phyloP scores from a whole-genome alignment of 2,329 filamentous ascomycete species.

The Xylariales sp. region DNA sequence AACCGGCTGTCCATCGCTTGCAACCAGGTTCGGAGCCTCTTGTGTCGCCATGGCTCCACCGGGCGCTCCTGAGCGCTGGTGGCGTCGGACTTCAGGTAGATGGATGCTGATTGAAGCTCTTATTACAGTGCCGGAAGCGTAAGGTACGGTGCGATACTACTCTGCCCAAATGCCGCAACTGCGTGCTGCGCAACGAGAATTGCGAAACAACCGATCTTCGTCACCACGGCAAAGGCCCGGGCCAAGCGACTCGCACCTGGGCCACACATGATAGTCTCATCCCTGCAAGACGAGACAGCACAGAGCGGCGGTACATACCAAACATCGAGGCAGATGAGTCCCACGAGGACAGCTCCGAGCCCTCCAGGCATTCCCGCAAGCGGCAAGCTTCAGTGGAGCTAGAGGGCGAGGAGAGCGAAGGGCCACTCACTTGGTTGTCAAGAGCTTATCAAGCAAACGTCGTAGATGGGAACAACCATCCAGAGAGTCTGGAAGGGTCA shows the following conservation, averaged over 20 bases:
- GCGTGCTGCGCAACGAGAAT: slow-evolving; percentile 16
- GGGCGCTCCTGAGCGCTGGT: too few relatives aligned
- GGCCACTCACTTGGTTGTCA: slow-evolving; percentile 6
- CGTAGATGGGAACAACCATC: background rate
- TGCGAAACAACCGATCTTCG: slow-evolving; percentile 22
- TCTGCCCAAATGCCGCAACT: slow-evolving; percentile 21
- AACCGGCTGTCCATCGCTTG: slow-evolving; percentile 8
- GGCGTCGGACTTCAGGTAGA: too few relatives aligned
- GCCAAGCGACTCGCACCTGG: slow-evolving; percentile 13
- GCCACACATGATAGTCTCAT: slow-evolving; percentile 11
- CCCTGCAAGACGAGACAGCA: background rate
- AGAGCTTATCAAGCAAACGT: background rate
- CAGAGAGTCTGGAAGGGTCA: background rate
- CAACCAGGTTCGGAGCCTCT: slow-evolving; percentile 1
- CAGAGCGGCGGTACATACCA: background rate
- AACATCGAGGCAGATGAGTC: background rate
- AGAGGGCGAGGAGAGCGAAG: slow-evolving; percentile 6
- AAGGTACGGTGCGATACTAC: slow-evolving; percentile 25
- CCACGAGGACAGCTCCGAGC: background rate
- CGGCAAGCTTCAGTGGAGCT: background rate
- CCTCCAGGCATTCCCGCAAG: background rate
- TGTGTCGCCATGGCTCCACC: background rate
- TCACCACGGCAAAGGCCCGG: slow-evolving; percentile 12
- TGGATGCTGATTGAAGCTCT: too few relatives aligned
- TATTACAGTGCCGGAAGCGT: slow-evolving; percentile 19